Evolutionary conservation across 106 monocot genomes (phyloP), one percentile per base, ranked within the genome.

Genomic region (Alisma plantagoaquatica): DNA sequence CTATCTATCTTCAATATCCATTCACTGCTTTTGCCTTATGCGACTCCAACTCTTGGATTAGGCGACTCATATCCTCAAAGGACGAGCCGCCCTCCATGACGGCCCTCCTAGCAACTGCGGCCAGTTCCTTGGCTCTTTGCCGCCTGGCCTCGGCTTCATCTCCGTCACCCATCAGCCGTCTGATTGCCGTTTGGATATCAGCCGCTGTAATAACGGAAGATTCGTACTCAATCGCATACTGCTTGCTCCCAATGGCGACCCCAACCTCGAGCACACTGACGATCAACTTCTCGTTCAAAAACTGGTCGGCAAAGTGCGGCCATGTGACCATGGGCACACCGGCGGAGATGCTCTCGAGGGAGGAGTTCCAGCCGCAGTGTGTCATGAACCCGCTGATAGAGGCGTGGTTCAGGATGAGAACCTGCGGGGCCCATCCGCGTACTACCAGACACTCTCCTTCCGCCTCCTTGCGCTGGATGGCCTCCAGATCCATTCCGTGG

Each of bases 361-460:
- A 38, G 27, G 57, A 58, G 57, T 58, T 58, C 57, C 57, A 58
- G 14, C 57, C 57, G 43, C 57, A 58, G 57, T 58, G 57, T 8
- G 57, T 58, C 43, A 58, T 11, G 57, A 58, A 58, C 26, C 57
- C 57, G 1, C 57, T 43, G 43, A 43, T 28, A 15, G 57, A 23
- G 15, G 15, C 27, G 43, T 58, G 57, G 43, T 42, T 43, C 3
- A 58, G 57, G 18, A 58, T 43, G 17, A 42, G 15, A 6, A 58
- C 41, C 43, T 58, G 57, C 15, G 57, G 57, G 4, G 57, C 57
- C 57, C 57, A 58, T 4, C 57, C 57, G 17, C 25, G 27, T 4
- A 58, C 2, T 26, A 58, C 44, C 23, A 57, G 56, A 23, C 56
- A 41, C n/a, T 58, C 33, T 59, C 45, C 43, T 44, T 11, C 35